Evolutionary conservation across 805 yeast genomes (phyloP).

Genomic region (Wickerhamiella azyma): DNA sequence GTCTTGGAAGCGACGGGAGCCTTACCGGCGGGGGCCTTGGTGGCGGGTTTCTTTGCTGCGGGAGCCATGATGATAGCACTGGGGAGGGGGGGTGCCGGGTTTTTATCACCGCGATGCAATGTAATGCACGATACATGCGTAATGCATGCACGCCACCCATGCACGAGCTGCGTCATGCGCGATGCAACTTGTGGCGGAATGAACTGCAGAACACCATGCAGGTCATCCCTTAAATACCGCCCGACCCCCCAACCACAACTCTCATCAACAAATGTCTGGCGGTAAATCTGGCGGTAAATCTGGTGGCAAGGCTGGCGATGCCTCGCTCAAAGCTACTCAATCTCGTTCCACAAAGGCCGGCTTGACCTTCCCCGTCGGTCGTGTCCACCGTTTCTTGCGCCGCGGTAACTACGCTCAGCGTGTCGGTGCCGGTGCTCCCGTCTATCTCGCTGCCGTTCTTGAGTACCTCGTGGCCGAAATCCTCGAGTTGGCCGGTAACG

Average conservation of each 20-base stretch:
- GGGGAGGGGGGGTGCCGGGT: background rate
- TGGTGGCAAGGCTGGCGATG: constrained; percentile 80
- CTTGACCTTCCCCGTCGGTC: constrained; percentile 98
- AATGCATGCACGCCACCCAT: constrained; percentile 2
- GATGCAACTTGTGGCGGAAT: background rate
- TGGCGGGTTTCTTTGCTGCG: constrained; percentile 39
- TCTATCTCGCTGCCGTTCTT: constrained; percentile 89
- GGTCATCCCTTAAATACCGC: background rate
- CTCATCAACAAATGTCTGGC: constrained; percentile 40
- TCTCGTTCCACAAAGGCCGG: constrained; percentile 98
- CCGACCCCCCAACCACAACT: constrained; percentile 9
- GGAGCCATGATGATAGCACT: constrained; percentile 1
- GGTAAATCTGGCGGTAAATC: constrained; percentile 43
- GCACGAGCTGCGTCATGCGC: background rate
- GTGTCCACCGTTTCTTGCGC: constrained; percentile 82
- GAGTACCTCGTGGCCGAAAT: constrained; percentile 97
- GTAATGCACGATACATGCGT: background rate
- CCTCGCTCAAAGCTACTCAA: constrained; percentile 89
- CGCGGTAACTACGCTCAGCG: constrained; percentile 95
- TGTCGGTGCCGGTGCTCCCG: constrained; percentile 98
- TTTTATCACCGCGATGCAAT: constrained; percentile 1
- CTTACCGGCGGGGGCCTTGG: constrained; percentile 67
- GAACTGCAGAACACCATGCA: background rate
- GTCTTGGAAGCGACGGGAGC: constrained; percentile 80
- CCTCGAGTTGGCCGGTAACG: constrained; percentile 96